Evolutionary conservation across 108 stramenopile species (phyloP), one percentile per base, ranked within the genome.

Genomic region (Conticribra guillardii): DNA sequence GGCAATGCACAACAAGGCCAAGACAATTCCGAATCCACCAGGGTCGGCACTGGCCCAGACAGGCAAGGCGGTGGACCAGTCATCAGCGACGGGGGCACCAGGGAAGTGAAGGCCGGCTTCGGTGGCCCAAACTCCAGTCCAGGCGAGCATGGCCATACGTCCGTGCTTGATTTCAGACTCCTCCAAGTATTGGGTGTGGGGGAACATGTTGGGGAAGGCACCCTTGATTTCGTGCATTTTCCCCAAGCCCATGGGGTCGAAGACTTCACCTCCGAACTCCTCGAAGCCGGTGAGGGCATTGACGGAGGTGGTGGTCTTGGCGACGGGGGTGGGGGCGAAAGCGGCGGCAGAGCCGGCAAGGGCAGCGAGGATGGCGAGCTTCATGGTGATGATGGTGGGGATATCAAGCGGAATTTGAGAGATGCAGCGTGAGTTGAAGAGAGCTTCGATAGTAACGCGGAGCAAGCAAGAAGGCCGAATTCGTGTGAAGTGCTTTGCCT

Each of bases 91-190:
- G 26, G 94, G 94, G 34, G 82, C 78, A 44, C 94, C 94, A 45
- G 89, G 89, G 76, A 92, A 83, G 85, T 95, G 91, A 79, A 95
- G 66, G 18, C 94, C 94, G 60, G 90, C 80, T 67, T 89, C 91
- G 32, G 90, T 91, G 60, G 91, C 91, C 91, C 91, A 93, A 29
- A 93, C 78, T 49, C 94, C 94, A 44, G 94, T 95, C 94, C 94
- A 95, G 41, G 87, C 92, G 53, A 94, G 85, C 94, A 95, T 94
- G 63, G 82, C 78, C 82, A 92, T 93, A 69, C 96, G 87, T 66
- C 91, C 91, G 71, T 93, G 92, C 85, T 97, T 97, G 84, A 95
- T 89, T 82, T 97, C 97, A 26, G 97, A 69, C 62, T 96, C 97
- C 51, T 89, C 74, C 74, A 94, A 73, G 82, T 64, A 95, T 75